Evolutionary conservation across 148 eudicot species (phyloP).

Genomic region (Rhododendron simsii): DNA sequence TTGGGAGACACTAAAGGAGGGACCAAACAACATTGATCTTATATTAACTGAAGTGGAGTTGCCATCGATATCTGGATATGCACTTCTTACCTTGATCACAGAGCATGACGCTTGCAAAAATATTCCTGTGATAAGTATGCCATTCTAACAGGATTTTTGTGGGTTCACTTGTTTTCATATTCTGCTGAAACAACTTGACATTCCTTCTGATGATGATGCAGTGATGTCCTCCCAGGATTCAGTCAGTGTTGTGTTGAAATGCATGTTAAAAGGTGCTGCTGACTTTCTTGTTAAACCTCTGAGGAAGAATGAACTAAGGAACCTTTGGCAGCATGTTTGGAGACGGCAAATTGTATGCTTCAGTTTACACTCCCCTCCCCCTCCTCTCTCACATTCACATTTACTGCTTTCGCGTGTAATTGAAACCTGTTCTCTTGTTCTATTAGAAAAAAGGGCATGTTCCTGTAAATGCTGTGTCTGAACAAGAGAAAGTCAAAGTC

Average conservation of each 20-base stretch:
- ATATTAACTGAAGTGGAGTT: slow-evolving; percentile 77
- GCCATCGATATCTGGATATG: slow-evolving; percentile 71
- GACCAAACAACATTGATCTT: slow-evolving; percentile 57
- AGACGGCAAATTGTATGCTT: slow-evolving; percentile 77
- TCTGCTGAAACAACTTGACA: neutral
- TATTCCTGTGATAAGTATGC: slow-evolving; percentile 96
- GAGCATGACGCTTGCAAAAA: slow-evolving; percentile 82
- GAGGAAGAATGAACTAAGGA: slow-evolving; percentile 78
- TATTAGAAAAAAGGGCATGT: slow-evolving; percentile 18
- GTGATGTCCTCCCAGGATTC: slow-evolving; percentile 95
- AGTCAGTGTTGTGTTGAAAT: slow-evolving; percentile 74
- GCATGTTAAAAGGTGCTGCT: slow-evolving; percentile 90
- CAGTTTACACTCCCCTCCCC: neutral
- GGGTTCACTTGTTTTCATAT: slow-evolving; percentile 24
- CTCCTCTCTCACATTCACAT: neutral
- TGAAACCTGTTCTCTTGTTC: neutral
- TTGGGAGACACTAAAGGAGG: slow-evolving; percentile 69
- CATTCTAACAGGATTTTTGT: slow-evolving; percentile 57
- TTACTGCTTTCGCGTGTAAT: neutral
- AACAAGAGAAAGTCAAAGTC: slow-evolving; percentile 53
- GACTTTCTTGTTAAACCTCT: slow-evolving; percentile 93
- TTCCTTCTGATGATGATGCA: slow-evolving; percentile 34
- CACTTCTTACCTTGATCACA: slow-evolving; percentile 74
- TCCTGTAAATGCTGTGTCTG: slow-evolving; percentile 30
- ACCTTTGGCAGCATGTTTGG: slow-evolving; percentile 99